A percentile compares a stretch with the other conserved stretches of the same genome.
phyloP scores from a whole-genome alignment of 495 filamentous ascomycete species.

The Penicillium subrubescens region DNA sequence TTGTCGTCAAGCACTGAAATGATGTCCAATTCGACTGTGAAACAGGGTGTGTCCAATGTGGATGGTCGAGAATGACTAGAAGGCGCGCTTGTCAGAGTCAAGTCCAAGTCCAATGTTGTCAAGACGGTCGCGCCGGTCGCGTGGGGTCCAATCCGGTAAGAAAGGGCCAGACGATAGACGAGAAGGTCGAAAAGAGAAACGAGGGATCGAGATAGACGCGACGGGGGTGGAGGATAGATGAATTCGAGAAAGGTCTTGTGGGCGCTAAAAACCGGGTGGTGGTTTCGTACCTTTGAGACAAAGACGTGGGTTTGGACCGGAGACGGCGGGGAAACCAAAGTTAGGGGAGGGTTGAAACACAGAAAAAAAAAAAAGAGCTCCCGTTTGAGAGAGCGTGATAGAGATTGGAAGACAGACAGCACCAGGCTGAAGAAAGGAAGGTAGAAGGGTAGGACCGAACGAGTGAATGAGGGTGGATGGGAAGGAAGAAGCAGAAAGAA shows the following conservation, averaged over 20 bases:
- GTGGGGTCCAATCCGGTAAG: constrained; percentile 6
- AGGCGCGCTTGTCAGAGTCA: constrained; percentile 8
- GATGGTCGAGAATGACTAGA: constrained; percentile 3
- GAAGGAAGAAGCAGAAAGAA: constrained; percentile 17
- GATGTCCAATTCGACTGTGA: background rate
- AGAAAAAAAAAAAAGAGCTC: background rate
- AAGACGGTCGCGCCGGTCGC: constrained; percentile 9
- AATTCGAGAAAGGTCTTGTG: background rate
- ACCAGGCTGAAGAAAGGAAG: constrained; percentile 28
- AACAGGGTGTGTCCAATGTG: background rate
- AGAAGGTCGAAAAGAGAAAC: background rate
- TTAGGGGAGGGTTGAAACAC: constrained; percentile 1
- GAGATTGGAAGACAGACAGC: constrained; percentile 17
- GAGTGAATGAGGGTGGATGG: constrained; percentile 23
- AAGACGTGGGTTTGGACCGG: constrained; percentile 9
- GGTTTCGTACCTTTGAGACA: constrained; percentile 18
- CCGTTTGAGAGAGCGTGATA: background rate
- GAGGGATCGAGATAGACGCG: background rate
- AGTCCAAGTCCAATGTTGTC: background rate
- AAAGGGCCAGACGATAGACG: background rate
- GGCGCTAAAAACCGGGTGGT: constrained; percentile 15
- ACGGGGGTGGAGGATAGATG: background rate
- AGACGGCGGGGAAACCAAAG: background rate
- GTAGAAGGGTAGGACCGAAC: constrained; percentile 15
- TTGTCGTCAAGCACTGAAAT: background rate